Conservation (phyloP, 805 yeast species). For the Suhomyces vadensis region DNA sequence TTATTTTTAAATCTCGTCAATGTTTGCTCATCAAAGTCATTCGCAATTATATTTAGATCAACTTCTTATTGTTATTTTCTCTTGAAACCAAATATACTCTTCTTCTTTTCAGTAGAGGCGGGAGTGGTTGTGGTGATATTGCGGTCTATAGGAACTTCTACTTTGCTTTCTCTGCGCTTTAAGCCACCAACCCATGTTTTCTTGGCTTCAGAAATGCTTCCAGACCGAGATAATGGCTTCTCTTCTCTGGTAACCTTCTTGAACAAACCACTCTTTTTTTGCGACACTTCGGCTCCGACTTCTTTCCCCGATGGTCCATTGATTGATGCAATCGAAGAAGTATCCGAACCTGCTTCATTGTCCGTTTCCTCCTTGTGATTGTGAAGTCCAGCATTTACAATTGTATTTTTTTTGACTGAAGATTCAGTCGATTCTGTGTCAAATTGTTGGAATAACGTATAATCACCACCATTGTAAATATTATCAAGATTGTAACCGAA, state of each 20-base stretch:
- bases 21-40: too few relatives aligned
- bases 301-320: slow-evolving; percentile 8
- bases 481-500: slow-evolving; percentile 36
- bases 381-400: not conserved
- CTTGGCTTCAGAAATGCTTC: slow-evolving; percentile 26
- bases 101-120: slow-evolving; percentile 16
- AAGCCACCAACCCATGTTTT: slow-evolving; percentile 44
- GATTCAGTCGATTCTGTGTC: slow-evolving; percentile 13
- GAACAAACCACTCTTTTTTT: slow-evolving; percentile 20
- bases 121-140: slow-evolving; percentile 8
- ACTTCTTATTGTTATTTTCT: not conserved
- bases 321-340: slow-evolving; percentile 13
- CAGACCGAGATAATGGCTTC: slow-evolving; percentile 14
- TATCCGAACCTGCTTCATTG: slow-evolving; percentile 6
- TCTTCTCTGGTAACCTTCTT: slow-evolving; percentile 31
- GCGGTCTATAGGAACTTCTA: slow-evolving; percentile 5
- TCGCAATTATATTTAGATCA: too few relatives aligned
- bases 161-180: slow-evolving; percentile 30
- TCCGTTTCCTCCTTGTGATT: slow-evolving; percentile 9
- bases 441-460: slow-evolving; percentile 17
- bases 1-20: too few relatives aligned
- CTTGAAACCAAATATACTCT: slow-evolving; percentile 37
- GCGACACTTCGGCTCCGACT: slow-evolving; percentile 2
- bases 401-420: slow-evolving; percentile 9
- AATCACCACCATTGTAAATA: slow-evolving; percentile 37